Evolutionary conservation across 2,329 filamentous ascomycete genomes (phyloP).

Genomic region (Clonostachys rhizophaga): DNA sequence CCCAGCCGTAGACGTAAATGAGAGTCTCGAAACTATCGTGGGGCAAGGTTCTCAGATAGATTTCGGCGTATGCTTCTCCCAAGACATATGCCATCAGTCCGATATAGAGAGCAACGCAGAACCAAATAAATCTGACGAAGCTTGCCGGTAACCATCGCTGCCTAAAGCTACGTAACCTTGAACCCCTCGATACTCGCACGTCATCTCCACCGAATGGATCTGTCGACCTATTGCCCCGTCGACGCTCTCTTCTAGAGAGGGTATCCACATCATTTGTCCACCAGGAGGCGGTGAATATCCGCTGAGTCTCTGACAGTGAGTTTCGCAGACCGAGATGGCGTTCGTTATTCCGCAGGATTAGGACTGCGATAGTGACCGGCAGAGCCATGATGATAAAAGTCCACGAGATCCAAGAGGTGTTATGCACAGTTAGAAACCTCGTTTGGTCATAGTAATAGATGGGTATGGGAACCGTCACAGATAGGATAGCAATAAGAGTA

Average conservation of each 20-base stretch:
- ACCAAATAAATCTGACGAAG: constrained; percentile 67
- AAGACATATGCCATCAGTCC: constrained; percentile 62
- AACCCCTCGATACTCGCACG: constrained; percentile 8
- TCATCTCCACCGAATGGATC: constrained; percentile 27
- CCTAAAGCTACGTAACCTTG: constrained; percentile 29
- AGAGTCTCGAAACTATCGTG: constrained; percentile 64
- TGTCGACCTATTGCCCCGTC: constrained; percentile 24
- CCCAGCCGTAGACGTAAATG: constrained; percentile 67
- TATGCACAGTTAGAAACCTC: constrained; percentile 52
- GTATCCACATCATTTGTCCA: constrained; percentile 52
- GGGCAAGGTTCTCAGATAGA: constrained; percentile 62
- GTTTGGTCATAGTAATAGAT: constrained; percentile 51
- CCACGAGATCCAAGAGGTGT: constrained; percentile 66
- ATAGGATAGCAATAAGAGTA: constrained; percentile 55
- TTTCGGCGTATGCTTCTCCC: constrained; percentile 65
- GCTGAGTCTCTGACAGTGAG: constrained; percentile 60
- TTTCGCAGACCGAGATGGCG: constrained; percentile 58
- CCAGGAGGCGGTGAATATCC: constrained; percentile 63
- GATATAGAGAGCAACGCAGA: constrained; percentile 58
- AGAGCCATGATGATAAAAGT: constrained; percentile 67
- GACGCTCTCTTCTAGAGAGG: constrained; percentile 28
- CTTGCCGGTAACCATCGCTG: constrained; percentile 58
- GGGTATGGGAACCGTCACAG: constrained; percentile 53
- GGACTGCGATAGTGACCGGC: constrained; percentile 61
- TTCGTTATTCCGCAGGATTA: constrained; percentile 59